A percentile compares a stretch with the other conserved stretches of the same genome.
Evolutionary conservation across 495 filamentous ascomycete species (phyloP).

Genomic region (Tuber melanosporum): DNA sequence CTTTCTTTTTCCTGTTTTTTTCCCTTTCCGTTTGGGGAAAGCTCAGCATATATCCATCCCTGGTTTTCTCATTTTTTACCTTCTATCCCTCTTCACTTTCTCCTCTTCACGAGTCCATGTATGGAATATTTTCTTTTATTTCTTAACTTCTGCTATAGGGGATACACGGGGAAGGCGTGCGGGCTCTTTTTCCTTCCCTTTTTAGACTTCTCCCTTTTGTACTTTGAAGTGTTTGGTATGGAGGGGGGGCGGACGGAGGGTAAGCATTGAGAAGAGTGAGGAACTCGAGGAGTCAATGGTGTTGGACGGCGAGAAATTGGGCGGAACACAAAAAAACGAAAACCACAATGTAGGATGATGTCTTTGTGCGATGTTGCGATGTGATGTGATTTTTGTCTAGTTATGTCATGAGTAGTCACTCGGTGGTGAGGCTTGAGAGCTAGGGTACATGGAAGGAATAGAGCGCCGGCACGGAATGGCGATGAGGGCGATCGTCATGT

Average conservation of each 20-base stretch:
- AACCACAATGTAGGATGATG: background rate
- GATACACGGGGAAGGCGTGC: background rate
- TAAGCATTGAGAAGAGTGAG: background rate
- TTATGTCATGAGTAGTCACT: background rate
- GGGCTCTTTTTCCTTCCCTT: background rate
- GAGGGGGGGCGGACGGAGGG: background rate
- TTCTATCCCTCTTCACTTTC: background rate
- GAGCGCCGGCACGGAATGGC: background rate
- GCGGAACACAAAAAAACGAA: background rate
- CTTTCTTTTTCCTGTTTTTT: background rate
- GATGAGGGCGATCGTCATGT: background rate
- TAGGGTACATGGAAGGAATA: background rate
- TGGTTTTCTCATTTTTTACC: background rate
- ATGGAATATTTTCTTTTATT: background rate
- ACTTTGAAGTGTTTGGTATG: background rate
- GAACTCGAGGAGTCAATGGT: background rate
- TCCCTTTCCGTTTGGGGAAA: background rate
- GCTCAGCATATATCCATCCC: background rate
- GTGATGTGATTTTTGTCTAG: background rate
- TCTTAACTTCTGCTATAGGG: background rate
- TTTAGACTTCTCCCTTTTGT: constrained; percentile 3
- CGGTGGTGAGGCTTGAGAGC: background rate
- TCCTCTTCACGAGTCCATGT: background rate
- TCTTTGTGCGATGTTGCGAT: background rate
- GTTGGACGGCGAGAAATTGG: background rate